A percentile compares a stretch with the other conserved stretches of the same genome.
Evolutionary conservation across 2,329 filamentous ascomycete genomes (phyloP).

Genomic region (Geosmithia flava): DNA sequence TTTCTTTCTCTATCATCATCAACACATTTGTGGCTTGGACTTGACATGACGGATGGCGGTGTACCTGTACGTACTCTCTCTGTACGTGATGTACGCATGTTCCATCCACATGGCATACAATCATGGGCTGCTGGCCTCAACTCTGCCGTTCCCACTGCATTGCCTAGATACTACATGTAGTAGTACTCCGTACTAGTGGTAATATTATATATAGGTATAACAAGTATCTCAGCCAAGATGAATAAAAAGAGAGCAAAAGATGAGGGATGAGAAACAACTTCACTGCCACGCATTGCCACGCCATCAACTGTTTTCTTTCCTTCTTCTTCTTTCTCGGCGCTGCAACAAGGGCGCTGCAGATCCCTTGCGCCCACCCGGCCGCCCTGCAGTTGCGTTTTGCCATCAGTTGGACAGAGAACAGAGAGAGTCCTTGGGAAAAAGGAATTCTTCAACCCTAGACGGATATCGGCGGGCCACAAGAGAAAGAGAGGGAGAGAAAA

Average conservation of each 20-base stretch:
- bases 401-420: not conserved
- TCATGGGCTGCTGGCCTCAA: too few species aligned
- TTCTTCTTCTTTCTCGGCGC: not conserved
- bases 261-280: constrained; percentile 1
- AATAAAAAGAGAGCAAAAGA: constrained; percentile 13
- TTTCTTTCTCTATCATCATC: not conserved
- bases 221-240: too few species aligned
- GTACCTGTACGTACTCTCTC: too few species aligned
- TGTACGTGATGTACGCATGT: not conserved
- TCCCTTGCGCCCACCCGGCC: not conserved
- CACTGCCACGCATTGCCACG: too few species aligned
- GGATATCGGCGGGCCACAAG: too few species aligned
- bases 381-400: not conserved
- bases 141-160: too few species aligned
- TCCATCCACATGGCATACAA: not conserved
- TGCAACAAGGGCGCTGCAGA: not conserved
- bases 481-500: too few species aligned
- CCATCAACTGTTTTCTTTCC: too few species aligned
- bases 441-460: not conserved
- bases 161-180: too few species aligned
- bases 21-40: not conserved
- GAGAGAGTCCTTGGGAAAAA: not conserved
- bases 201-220: too few species aligned
- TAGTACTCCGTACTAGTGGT: too few species aligned
- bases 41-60: not conserved